These are phyloP conservation scores for Phenoliferia sp. DNA, from an alignment of 1,284 basidiomycete species.

Conservation along the genomic window DNA sequence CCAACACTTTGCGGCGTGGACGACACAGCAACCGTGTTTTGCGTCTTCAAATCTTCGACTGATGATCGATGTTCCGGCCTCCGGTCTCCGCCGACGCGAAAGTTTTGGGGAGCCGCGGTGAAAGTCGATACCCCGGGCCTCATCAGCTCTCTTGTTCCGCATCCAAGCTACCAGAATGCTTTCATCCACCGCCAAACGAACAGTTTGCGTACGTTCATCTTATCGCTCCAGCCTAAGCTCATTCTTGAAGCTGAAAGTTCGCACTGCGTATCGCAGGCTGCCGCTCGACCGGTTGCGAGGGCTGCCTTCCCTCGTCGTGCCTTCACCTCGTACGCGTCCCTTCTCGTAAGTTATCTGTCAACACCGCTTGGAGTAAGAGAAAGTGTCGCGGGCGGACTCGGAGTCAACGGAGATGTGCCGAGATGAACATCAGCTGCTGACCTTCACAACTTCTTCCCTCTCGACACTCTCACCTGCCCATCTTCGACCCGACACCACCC, in stretches of 20 bases:
- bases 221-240: not conserved
- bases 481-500: not conserved
- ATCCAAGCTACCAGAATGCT: not conserved
- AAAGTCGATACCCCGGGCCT: too few species aligned
- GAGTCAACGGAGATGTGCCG: not conserved
- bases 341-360: constrained; percentile 2
- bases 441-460: not conserved
- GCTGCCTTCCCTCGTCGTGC: not conserved
- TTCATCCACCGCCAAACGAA: not conserved
- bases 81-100: too few species aligned
- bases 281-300: not conserved
- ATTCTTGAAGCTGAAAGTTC: not conserved
- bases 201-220: not conserved
- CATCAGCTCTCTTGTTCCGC: too few species aligned
- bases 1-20: too few species aligned
- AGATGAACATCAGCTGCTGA: not conserved
- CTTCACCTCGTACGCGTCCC: constrained; percentile 5
- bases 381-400: not conserved
- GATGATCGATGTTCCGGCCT: too few species aligned
- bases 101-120: too few species aligned
- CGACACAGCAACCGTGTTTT: too few species aligned
- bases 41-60: too few species aligned
- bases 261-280: not conserved
- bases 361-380: too few species aligned
- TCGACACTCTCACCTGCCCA: not conserved